phyloP scores from a whole-genome alignment of 1,284 basidiomycete species.

The Rhodofomes roseus region DNA sequence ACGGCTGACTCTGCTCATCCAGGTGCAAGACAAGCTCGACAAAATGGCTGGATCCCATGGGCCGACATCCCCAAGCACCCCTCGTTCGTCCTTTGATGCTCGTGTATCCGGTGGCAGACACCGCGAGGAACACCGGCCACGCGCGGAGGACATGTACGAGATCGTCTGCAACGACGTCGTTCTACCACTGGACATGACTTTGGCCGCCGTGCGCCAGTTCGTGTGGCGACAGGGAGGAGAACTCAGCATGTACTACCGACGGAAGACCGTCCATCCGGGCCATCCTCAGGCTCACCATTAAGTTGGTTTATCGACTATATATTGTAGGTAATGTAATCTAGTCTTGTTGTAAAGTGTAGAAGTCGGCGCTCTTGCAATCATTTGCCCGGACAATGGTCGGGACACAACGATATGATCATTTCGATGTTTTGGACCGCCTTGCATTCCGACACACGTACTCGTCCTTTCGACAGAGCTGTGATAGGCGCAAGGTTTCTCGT shows the following conservation, averaged over 20 bases:
- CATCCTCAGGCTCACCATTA: background rate
- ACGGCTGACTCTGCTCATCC: background rate
- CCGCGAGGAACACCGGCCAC: slow-evolving; percentile 20
- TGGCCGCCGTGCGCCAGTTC: slow-evolving; percentile 86
- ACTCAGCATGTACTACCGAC: slow-evolving; percentile 79
- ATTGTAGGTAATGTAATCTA: background rate
- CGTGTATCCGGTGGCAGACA: slow-evolving; percentile 15
- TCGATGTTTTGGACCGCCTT: too few species aligned
- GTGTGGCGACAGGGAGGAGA: slow-evolving; percentile 83
- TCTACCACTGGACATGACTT: slow-evolving; percentile 81
- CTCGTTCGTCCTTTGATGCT: slow-evolving; percentile 44
- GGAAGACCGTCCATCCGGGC: slow-evolving; percentile 27
- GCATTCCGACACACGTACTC: too few species aligned
- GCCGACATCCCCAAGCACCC: slow-evolving; percentile 33
- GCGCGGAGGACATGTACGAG: slow-evolving; percentile 80
- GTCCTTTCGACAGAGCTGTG: too few species aligned
- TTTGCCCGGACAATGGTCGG: background rate
- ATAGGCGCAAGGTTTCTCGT: too few species aligned
- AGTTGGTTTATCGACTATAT: background rate
- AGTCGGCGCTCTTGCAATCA: background rate
- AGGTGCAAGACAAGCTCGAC: slow-evolving; percentile 89
- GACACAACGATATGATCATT: background rate
- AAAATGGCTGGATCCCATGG: slow-evolving; percentile 35
- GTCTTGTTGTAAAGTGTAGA: background rate
- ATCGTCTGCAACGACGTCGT: slow-evolving; percentile 82